Base-by-base conservation (phyloP, 75 land plant genomes). In the Larix kaempferi region DNA sequence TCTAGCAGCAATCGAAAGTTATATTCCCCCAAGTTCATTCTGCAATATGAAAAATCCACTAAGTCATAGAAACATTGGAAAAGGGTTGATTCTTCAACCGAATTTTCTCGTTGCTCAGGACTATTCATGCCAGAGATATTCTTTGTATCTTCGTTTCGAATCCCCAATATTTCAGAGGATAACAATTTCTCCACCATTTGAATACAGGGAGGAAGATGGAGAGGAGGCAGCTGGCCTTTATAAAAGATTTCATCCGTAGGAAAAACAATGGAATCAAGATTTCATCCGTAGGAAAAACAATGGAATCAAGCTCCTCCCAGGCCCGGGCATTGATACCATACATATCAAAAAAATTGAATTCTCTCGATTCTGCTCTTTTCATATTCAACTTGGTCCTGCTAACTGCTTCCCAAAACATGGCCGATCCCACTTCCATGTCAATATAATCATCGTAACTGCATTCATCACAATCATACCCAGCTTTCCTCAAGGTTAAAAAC, bases 241-340 rank as follows among this genome's bases (percentile, higher is more conserved):
- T 79, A 88, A 65, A 88, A 88, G 59, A 88, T 82, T 21, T 88
- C 89, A 82, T 88, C 89, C 12, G 89, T 88, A 37, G 89, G 88
- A n/a, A n/a, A n/a, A n/a, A n/a, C n/a, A n/a, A n/a, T n/a, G n/a
- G n/a, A n/a, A n/a, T n/a, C n/a, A n/a, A n/a, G n/a, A n/a, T n/a
- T n/a, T n/a, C n/a, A n/a, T n/a, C n/a, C 19, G 89, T n/a, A n/a
- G n/a, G n/a, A n/a, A n/a, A 86, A 41, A 52, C 29, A 41, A 57
- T n/a, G 14, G 55, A 27, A 2, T 66, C 60, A 7, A 19, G 67
- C 25, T 77, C 79, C 19, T 41, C 35, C 37, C n/a, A 13, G 8
- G 41, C 59, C 35, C 41, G 39, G 21, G 73, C 73, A 49, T 49
- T 49, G 10, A 49, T 49, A 49, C 54, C 54, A 8, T 44, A 56